Evolutionary conservation across 2,329 filamentous ascomycete species (phyloP).

Genomic region (Penicillium sp.): DNA sequence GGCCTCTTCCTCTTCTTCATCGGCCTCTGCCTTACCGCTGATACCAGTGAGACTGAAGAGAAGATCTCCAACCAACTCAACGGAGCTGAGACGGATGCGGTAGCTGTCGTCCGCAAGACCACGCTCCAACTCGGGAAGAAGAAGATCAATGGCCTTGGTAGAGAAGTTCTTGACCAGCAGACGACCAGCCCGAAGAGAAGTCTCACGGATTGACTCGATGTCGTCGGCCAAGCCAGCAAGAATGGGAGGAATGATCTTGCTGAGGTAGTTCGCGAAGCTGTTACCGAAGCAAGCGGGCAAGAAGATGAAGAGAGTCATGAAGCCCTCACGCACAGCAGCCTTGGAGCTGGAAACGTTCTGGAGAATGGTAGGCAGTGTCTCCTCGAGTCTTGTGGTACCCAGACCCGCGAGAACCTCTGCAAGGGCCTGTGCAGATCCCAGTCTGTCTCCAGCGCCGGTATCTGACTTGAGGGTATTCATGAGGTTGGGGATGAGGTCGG

Average conservation of each 20-base stretch:
- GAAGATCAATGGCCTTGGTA: conserved; percentile 86
- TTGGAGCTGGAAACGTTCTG: conserved; percentile 95
- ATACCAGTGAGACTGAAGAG: conserved; percentile 98
- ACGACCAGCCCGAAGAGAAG: conserved; percentile 88
- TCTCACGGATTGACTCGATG: conserved; percentile 93
- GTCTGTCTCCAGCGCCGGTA: conserved; percentile 89
- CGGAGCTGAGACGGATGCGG: conserved; percentile 95
- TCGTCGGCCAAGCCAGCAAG: conserved; percentile 93
- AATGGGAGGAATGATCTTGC: conserved; percentile 93
- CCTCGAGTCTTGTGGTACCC: conserved; percentile 87
- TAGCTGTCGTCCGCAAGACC: conserved; percentile 97
- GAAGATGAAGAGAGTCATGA: conserved; percentile 99
- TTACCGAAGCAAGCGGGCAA: conserved; percentile 98
- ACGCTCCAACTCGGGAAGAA: conserved; percentile 91
- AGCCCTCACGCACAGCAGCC: conserved; percentile 87
- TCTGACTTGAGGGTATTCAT: conserved; percentile 98
- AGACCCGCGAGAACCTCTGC: conserved; percentile 94
- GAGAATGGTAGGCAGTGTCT: conserved; percentile 91
- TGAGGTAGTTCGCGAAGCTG: conserved; percentile 94
- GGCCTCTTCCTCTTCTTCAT: conserved; percentile 73
- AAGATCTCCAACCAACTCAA: conserved; percentile 93
- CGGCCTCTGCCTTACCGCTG: conserved; percentile 74
- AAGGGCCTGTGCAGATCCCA: conserved; percentile 94
- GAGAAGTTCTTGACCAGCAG: conserved; percentile 98
- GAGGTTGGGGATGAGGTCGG: conserved; percentile 93